Evolutionary conservation across 1,139 yeast genomes (phyloP).

Genomic region (Hyphopichia khmerensis): DNA sequence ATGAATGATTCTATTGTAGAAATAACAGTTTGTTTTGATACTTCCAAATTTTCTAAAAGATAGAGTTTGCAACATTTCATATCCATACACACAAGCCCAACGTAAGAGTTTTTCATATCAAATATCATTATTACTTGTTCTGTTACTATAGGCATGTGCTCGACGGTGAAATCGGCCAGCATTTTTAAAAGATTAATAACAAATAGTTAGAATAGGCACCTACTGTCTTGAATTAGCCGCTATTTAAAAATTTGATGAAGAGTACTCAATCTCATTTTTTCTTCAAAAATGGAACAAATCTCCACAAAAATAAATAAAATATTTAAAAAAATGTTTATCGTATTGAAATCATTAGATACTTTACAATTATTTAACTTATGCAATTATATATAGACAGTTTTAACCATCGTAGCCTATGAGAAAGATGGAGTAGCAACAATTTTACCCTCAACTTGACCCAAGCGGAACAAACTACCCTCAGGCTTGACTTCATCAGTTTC

Average conservation of each 20-base stretch:
- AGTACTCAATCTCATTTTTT: neutral
- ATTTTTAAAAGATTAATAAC: neutral
- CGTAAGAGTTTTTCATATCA: neutral
- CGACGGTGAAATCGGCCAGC: neutral
- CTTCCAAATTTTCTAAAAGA: neutral
- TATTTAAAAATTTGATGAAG: neutral
- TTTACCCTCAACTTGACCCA: slow-evolving; percentile 65
- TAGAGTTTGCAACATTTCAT: neutral
- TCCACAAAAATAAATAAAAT: neutral
- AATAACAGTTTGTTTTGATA: neutral
- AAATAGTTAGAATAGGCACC: too few species aligned
- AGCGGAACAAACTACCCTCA: slow-evolving; percentile 45
- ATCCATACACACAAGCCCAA: neutral
- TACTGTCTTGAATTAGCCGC: too few species aligned
- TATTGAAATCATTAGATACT: neutral
- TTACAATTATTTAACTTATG: neutral
- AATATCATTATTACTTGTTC: neutral
- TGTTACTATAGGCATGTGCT: neutral
- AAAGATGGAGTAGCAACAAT: slow-evolving; percentile 50
- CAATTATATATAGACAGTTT: neutral
- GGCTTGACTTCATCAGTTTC: slow-evolving; percentile 32
- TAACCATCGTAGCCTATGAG: neutral
- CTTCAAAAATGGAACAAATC: neutral
- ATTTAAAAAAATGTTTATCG: neutral
- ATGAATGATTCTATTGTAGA: slow-evolving; percentile 1